These are phyloP conservation scores for Phaeophleospora eucalypticola DNA, from an alignment of 2,329 filamentous ascomycete species.

Conservation along the genomic window DNA sequence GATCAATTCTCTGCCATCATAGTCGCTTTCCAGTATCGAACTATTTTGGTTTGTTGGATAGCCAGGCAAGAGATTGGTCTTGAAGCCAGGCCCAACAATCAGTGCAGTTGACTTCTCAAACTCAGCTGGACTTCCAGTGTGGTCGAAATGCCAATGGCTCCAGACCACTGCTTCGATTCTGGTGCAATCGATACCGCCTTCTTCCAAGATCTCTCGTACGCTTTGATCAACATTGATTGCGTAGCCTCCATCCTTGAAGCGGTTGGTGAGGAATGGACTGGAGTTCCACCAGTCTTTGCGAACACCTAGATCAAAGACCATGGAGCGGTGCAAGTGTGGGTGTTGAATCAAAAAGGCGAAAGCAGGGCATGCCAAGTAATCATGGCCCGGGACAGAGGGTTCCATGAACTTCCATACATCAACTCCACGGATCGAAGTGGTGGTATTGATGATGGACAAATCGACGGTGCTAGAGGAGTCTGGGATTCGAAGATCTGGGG, in stretches of 20 bases:
- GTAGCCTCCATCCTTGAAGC: constrained; percentile 20
- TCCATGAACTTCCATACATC: constrained; percentile 28
- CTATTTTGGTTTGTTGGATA: constrained; percentile 36
- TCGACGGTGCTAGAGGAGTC: constrained; percentile 26
- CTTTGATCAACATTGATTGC: constrained; percentile 35
- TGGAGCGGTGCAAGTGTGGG: constrained; percentile 1
- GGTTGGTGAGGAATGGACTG: constrained; percentile 6
- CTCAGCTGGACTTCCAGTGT: constrained; percentile 46
- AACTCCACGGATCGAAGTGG: constrained; percentile 13
- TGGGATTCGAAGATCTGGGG: constrained; percentile 31
- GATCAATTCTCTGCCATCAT: constrained; percentile 30
- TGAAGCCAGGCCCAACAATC: constrained; percentile 52
- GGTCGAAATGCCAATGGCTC: constrained; percentile 42
- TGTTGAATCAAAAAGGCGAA: constrained; percentile 49
- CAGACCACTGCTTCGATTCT: constrained; percentile 6
- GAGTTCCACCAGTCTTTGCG: constrained; percentile 36
- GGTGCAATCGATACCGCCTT: constrained; percentile 3
- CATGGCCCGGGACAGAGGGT: constrained; percentile 35
- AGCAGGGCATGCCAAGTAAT: constrained; percentile 34
- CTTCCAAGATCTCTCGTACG: constrained; percentile 13
- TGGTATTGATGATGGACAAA: constrained; percentile 32
- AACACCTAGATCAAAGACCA: constrained; percentile 44
- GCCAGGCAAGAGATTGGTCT: constrained; percentile 43
- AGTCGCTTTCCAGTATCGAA: constrained; percentile 10
- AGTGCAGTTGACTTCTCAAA: constrained; percentile 47